A percentile compares a stretch with the other conserved stretches of the same genome.
Conservation (phyloP, 768 basidiomycete species). For the Psilocybe sp. region DNA sequence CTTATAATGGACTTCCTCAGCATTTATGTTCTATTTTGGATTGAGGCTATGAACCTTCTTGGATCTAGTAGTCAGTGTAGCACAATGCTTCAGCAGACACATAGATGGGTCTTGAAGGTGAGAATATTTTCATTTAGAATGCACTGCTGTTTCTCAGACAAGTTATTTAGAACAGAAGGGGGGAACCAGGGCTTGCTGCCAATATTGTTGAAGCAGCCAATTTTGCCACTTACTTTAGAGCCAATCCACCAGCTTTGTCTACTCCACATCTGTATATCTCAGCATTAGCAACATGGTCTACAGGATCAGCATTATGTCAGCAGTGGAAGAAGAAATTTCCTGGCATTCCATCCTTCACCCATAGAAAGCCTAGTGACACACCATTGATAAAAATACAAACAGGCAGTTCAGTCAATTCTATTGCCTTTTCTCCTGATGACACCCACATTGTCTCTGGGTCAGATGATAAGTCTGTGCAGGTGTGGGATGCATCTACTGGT, state of each 20-base stretch:
- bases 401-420: too few species aligned
- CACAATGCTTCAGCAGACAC: conserved; percentile 14
- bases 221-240: conserved; percentile 17
- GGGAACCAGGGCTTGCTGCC: background rate
- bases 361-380: background rate
- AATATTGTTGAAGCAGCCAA: conserved; percentile 14
- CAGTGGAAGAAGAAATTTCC: conserved; percentile 9
- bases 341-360: conserved; percentile 6
- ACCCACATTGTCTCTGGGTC: too few species aligned
- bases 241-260: conserved; percentile 9
- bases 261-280: conserved; percentile 20
- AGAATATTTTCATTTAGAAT: background rate
- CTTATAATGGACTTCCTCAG: conserved; percentile 12
- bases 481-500: too few species aligned
- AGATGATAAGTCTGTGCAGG: too few species aligned
- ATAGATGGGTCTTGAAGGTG: conserved; percentile 6
- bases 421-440: too few species aligned
- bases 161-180: background rate
- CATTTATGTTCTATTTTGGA: conserved; percentile 23
- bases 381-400: too few species aligned
- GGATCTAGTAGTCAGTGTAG: conserved; percentile 8
- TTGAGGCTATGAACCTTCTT: conserved; percentile 26
- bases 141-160: background rate
- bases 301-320: background rate
- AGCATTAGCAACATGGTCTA: conserved; percentile 13